Evolutionary conservation across 139 green algal species (phyloP), one percentile per base, ranked within the genome.

Genomic region (Pleodorina starrii): DNA sequence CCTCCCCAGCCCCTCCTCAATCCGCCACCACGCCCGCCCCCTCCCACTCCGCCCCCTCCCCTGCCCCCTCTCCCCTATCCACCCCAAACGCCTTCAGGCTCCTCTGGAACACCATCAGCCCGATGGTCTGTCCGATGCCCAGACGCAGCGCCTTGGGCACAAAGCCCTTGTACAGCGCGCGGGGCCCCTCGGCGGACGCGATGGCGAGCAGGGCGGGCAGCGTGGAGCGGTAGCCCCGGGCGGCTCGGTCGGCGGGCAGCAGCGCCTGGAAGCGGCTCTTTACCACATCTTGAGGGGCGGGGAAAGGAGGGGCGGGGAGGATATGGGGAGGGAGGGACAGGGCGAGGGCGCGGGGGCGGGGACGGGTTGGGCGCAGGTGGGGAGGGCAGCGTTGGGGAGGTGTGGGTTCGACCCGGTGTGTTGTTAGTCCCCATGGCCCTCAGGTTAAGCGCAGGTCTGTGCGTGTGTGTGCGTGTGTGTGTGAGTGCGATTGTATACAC

Each of bases 61-160:
- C 23, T 27, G 25, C 40, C 25, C 17, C 4, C 72, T 32, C 21
- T 16, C 16, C 74, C 50, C 74, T 1, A 23, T 83, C 74, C 43
- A 68, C 82, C 7, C 89, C 89, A 1, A 87, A 66, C 21, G 72
- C 19, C 25, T 35, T 80, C 36, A 93, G 21, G 50, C 82, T 63
- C 40, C 86, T 43, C 32, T 95, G 87, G 75, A 95, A 95, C 36
- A 86, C 87, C 66, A 94, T 73, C 27, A 95, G 86, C 17, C 93
- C 93, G 7, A 95, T 91, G n/a, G 85, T 94, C 77, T 95, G 93
- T 2, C 93, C 93, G 2, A 95, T 60, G 14, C 93, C 93, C 73
- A 95, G 75, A 23, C 93, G 69, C 35, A 95, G 77, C 29, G 93
- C 91, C 76, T 95, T 95, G 40, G 93, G 93, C 43, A 93, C 57